These are phyloP conservation scores for Clarireedia hainanense DNA, from an alignment of 2,329 filamentous ascomycete genomes.

Conservation along the genomic window DNA sequence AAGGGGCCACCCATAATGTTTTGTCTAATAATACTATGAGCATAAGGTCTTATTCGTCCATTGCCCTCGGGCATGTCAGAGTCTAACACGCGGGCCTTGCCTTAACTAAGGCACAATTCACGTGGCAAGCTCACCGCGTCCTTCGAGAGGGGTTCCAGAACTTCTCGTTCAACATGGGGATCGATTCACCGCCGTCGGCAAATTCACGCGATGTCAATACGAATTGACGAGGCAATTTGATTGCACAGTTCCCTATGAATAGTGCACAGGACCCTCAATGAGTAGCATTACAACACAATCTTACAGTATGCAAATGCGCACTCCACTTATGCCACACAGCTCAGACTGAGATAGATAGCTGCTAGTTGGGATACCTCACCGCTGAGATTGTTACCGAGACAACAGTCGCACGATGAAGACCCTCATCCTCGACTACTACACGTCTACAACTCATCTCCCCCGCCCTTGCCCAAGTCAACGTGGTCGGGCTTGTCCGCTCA, in stretches of 20 bases:
- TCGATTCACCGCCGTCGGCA: slow-evolving; percentile 5
- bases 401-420: background rate
- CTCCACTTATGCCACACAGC: slow-evolving; percentile 5
- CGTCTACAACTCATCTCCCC: slow-evolving; percentile 2
- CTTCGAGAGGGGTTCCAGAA: slow-evolving; percentile 5
- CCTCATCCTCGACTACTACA: slow-evolving; percentile 3
- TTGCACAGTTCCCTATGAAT: background rate
- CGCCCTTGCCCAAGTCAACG: slow-evolving; percentile 5
- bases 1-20: slow-evolving; percentile 1
- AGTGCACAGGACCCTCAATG: background rate
- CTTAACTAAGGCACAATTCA: background rate
- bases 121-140: slow-evolving; percentile 8
- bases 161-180: slow-evolving; percentile 5
- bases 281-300: slow-evolving; percentile 7
- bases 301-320: slow-evolving; percentile 7
- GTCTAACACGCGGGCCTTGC: background rate
- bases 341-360: slow-evolving; percentile 4
- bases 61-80: background rate
- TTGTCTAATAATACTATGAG: background rate
- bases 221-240: background rate
- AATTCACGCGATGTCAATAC: background rate
- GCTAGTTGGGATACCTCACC: slow-evolving; percentile 5
- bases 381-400: slow-evolving; percentile 10
- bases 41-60: background rate
- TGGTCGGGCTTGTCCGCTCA: slow-evolving; percentile 3